These are phyloP conservation scores for Barbarea vulgaris DNA, from an alignment of 345 rosid species.

Conservation along the genomic window DNA sequence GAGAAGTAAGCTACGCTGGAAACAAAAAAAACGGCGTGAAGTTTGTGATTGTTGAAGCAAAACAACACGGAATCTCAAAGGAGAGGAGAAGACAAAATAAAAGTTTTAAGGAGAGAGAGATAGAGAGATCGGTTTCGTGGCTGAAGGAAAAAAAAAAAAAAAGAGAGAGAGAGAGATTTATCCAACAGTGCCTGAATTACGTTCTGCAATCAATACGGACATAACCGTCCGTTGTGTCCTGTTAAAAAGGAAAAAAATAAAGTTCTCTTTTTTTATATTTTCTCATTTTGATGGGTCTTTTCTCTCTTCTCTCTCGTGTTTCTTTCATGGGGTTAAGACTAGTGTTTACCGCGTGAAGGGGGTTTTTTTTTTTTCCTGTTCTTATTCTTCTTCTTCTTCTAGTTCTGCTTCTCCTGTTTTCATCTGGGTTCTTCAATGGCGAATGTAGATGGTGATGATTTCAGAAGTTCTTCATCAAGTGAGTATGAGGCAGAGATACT, in stretches of 20 bases:
- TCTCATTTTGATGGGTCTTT: slow-evolving; percentile 54
- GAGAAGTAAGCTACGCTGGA: slow-evolving; percentile 9
- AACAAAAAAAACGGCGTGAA: slow-evolving; percentile 35
- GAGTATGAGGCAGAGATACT: slow-evolving; percentile 15
- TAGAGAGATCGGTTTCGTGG: slow-evolving; percentile 30
- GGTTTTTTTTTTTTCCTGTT: not conserved
- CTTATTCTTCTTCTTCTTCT: not conserved
- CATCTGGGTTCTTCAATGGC: slow-evolving; percentile 48
- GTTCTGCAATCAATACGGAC: slow-evolving; percentile 44
- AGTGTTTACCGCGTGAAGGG: slow-evolving; percentile 40
- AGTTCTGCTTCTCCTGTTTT: not conserved
- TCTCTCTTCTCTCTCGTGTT: slow-evolving; percentile 38
- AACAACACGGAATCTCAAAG: slow-evolving; percentile 33
- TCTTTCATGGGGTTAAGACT: slow-evolving; percentile 51
- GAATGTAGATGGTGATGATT: slow-evolving; percentile 43
- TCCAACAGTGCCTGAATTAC: slow-evolving; percentile 37
- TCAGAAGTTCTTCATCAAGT: slow-evolving; percentile 50
- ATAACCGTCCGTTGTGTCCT: slow-evolving; percentile 34
- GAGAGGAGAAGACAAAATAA: slow-evolving; percentile 34
- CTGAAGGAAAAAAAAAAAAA: not conserved
- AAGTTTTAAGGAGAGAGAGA: slow-evolving; percentile 5
- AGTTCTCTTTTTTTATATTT: slow-evolving; percentile 3
- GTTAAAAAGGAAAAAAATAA: slow-evolving; percentile 19
- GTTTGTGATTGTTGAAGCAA: slow-evolving; percentile 29
- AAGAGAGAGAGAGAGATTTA: slow-evolving; percentile 15